phyloP scores from a whole-genome alignment of 306 rosid genomes.

The Myrica gale region DNA sequence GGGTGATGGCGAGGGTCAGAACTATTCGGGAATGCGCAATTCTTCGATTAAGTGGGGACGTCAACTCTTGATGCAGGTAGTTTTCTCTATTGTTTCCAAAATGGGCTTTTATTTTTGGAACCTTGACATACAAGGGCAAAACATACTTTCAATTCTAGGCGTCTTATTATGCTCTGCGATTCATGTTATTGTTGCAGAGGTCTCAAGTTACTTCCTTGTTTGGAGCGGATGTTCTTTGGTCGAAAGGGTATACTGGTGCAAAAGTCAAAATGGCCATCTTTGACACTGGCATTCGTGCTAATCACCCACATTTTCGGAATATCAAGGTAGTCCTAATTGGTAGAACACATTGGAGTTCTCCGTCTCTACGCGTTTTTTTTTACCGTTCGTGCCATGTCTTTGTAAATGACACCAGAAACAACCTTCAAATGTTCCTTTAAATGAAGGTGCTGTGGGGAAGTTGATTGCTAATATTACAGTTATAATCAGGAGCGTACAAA shows the following conservation, averaged over 20 bases:
- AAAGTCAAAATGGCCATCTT: slow-evolving; percentile 97
- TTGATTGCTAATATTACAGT: slow-evolving; percentile 25
- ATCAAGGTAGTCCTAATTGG: slow-evolving; percentile 60
- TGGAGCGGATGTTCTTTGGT: slow-evolving; percentile 85
- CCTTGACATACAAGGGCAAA: too few relatives aligned
- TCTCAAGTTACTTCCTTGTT: slow-evolving; percentile 88
- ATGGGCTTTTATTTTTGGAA: too few relatives aligned
- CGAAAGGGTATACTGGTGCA: slow-evolving; percentile 75
- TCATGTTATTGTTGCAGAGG: slow-evolving; percentile 48
- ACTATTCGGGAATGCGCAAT: slow-evolving; percentile 28
- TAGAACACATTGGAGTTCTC: neutral
- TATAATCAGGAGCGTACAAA: slow-evolving; percentile 86
- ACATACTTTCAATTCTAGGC: neutral
- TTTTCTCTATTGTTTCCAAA: neutral
- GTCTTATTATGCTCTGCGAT: slow-evolving; percentile 19
- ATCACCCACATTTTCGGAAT: slow-evolving; percentile 92
- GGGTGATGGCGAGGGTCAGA: slow-evolving; percentile 47
- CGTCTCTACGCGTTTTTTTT: slow-evolving; percentile 1
- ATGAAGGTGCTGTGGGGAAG: neutral
- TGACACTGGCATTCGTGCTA: slow-evolving; percentile 91
- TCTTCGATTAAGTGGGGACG: slow-evolving; percentile 53
- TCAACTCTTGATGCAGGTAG: slow-evolving; percentile 69
- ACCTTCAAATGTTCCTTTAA: neutral
- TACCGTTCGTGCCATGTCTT: neutral
- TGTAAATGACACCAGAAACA: too few relatives aligned